phyloP scores from a whole-genome alignment of 2,329 filamentous ascomycete species.

The Penicillium glabrum region DNA sequence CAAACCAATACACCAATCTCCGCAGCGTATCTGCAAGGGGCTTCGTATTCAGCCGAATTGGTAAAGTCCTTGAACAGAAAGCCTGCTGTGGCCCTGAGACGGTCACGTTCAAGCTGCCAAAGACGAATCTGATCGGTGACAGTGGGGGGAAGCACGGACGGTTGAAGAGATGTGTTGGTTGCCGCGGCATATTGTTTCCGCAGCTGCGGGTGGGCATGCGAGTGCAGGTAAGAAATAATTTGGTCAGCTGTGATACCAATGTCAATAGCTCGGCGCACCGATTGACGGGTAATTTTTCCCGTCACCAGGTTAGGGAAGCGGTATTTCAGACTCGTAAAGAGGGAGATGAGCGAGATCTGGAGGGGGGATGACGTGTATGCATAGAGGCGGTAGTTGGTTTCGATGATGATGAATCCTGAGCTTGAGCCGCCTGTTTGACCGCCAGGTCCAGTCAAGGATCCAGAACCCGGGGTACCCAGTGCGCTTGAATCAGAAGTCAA shows the following conservation, averaged over 20 bases:
- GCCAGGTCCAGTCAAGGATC: slow-evolving; percentile 53
- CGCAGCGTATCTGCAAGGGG: slow-evolving; percentile 65
- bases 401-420: slow-evolving; percentile 83
- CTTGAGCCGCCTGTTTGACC: slow-evolving; percentile 32
- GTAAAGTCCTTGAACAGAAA: slow-evolving; percentile 91
- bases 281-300: slow-evolving; percentile 84
- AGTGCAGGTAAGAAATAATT: slow-evolving; percentile 88
- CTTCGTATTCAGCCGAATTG: slow-evolving; percentile 62
- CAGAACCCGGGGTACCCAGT: slow-evolving; percentile 69
- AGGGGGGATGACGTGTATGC: slow-evolving; percentile 93
- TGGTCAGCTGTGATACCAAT: slow-evolving; percentile 93
- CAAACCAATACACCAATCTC: slow-evolving; percentile 88
- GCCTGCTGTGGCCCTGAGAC: slow-evolving; percentile 79
- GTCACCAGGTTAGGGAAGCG: slow-evolving; percentile 94
- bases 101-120: slow-evolving; percentile 96
- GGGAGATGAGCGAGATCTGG: slow-evolving; percentile 87
- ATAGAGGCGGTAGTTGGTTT: slow-evolving; percentile 97
- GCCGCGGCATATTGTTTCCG: slow-evolving; percentile 56
- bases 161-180: slow-evolving; percentile 40
- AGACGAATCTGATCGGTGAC: slow-evolving; percentile 96
- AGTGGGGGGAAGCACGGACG: slow-evolving; percentile 82
- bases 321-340: slow-evolving; percentile 84
- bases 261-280: slow-evolving; percentile 80
- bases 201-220: slow-evolving; percentile 94
- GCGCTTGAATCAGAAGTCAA: slow-evolving; percentile 75